These are phyloP conservation scores for Psilocybe tampanensis DNA, from an alignment of 768 basidiomycete genomes.

Conservation along the genomic window DNA sequence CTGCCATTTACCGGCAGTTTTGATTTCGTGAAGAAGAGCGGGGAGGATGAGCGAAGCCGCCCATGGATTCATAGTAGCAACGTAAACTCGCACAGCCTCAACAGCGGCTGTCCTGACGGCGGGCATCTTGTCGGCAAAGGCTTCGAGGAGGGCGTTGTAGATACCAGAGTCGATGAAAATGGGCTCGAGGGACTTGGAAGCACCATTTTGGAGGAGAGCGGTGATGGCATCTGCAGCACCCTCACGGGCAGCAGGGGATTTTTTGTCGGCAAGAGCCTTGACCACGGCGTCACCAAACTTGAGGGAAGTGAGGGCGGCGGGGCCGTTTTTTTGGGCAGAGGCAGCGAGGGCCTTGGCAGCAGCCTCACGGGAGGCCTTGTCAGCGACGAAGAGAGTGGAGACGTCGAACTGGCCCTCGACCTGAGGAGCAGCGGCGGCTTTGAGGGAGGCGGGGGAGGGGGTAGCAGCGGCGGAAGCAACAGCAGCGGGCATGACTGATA, in stretches of 20 bases:
- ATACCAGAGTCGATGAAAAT: constrained; percentile 86
- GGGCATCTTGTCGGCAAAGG: constrained; percentile 94
- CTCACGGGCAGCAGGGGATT: constrained; percentile 89
- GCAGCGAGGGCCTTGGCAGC: constrained; percentile 73
- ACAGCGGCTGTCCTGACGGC: constrained; percentile 84
- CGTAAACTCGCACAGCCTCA: constrained; percentile 78
- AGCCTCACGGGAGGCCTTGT: constrained; percentile 79
- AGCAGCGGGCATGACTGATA: constrained; percentile 78
- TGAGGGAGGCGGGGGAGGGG: constrained; percentile 71
- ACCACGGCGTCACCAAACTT: constrained; percentile 73
- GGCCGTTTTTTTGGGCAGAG: constrained; percentile 83
- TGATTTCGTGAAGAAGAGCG: constrained; percentile 88
- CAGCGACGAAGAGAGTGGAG: constrained; percentile 77
- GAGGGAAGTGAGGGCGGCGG: constrained; percentile 68
- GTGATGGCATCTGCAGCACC: constrained; percentile 77
- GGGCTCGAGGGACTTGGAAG: constrained; percentile 83
- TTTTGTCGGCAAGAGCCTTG: constrained; percentile 94
- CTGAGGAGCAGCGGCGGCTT: constrained; percentile 53
- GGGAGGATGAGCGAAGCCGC: constrained; percentile 82
- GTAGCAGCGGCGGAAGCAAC: constrained; percentile 62
- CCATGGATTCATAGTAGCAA: constrained; percentile 86
- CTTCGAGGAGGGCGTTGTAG: constrained; percentile 84
- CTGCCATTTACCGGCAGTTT: constrained; percentile 97
- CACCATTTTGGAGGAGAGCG: constrained; percentile 68
- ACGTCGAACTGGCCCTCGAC: constrained; percentile 70